Evolutionary conservation across 202 grass and related monocot genomes (phyloP), one percentile per base, ranked within the genome.

Genomic region (Digitaria exilis): DNA sequence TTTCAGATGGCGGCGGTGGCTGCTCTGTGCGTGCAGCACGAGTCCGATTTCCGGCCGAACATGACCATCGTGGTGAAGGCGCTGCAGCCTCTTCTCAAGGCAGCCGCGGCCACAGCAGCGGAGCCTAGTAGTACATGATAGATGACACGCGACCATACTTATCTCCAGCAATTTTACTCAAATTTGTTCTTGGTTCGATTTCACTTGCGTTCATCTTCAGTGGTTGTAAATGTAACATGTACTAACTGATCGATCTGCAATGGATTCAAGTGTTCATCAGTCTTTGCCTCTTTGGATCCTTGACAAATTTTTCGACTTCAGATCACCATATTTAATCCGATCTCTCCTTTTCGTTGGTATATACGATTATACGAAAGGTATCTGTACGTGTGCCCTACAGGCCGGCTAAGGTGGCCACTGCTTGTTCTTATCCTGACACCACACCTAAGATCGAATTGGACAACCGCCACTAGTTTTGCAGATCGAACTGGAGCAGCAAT

Each of bases 21-120:
- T 21, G 88, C 90, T 22, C 32, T 95, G 65, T 95, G 93, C 31
- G 87, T 92, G 52, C 93, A 95, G n/a, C 90, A 92, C 63, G 93
- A 95, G 79, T 80, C 93, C 0, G 90, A 95, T 71, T 95, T 95
- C 85, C 61, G 87, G 26, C 90, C 93, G 11, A 95, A 88, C 84
- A 95, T 95, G 93, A 90, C 90, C 15, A 90, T 95, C 66, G 90
- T 95, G 39, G 85, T 95, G 56, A 95, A 92, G 85, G 94, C 91
- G 50, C 57, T 97, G 4, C 90, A 86, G 45, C 94, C 94, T 66
- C 90, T 93, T 76, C 64, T 93, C 30, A 84, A 59, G 71, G 71
- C 75, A 59, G 67, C 84, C 34, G 28, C n/a, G 24, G 55, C 55
- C 52, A 10, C 52, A 24, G 22, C 55, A 2, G 60, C 57, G 31